Evolutionary conservation across 129 eudicot species (phyloP).

Genomic region (Heracleum sosnowskyi): DNA sequence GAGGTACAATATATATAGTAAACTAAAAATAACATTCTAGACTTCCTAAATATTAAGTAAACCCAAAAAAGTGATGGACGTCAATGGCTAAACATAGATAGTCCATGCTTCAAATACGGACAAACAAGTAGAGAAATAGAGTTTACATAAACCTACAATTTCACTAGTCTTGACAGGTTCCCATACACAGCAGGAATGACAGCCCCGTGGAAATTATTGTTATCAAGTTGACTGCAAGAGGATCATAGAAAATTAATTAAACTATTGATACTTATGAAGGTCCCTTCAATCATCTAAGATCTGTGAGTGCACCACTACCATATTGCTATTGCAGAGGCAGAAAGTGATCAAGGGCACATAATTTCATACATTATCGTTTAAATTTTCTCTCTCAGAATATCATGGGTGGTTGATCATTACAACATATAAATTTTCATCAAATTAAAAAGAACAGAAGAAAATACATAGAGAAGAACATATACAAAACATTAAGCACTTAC

Average conservation of each 20-base stretch:
- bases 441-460: neutral
- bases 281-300: neutral
- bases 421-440: neutral
- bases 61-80: neutral
- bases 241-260: neutral
- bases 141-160: conserved; percentile 48
- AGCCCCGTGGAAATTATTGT: conserved; percentile 58
- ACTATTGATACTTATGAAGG: neutral
- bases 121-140: neutral
- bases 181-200: conserved; percentile 63
- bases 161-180: conserved; percentile 46
- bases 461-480: neutral
- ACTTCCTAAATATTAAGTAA: neutral
- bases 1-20: too few species aligned
- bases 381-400: neutral
- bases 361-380: neutral
- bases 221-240: conserved; percentile 73
- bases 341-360: neutral
- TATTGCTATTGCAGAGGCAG: neutral
- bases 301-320: neutral
- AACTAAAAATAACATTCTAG: too few species aligned
- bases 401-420: neutral
- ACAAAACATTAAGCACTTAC: neutral
- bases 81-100: conserved; percentile 5
- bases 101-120: neutral